Evolutionary conservation across 805 yeast genomes (phyloP), one percentile per base, ranked within the genome.

Genomic region (Lachancea kluyveri): DNA sequence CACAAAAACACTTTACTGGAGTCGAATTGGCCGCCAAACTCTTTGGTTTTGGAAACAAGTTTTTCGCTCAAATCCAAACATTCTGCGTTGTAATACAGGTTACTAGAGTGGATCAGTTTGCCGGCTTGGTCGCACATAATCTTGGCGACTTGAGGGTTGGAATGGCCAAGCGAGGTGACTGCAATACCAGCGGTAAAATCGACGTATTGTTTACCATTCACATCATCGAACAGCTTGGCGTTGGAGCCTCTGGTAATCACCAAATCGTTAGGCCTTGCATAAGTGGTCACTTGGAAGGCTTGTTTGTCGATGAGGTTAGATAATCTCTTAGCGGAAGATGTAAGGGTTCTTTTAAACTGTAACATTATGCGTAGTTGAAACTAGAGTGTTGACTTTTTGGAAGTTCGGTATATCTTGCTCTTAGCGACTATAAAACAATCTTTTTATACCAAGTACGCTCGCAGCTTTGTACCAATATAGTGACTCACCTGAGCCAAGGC

Each of bases 161-260:
- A 66, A 53, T 92, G 97, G 3, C 98, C 98, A 41, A 92, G 65
- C 1, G 84, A 79, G n/a, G 95, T 90, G 10, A 92, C 98, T 1
- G 98, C 97, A 45, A 92, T 90, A 32, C 98, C 98, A 2, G 96
- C 87, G 1, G 90, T 79, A 60, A 92, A 90, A 54, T 92, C 98
- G 30, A 92, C 68, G 51, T 79, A 92, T 53, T 79, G 70, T 23
- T 74, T 68, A 39, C 81, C 80, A 46, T 84, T 86, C 29, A 80
- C 59, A 28, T 54, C 59, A 57, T 92, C 98, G 67, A 78, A 87
- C 33, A 92, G 55, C 33, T 67, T 66, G n/a, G 87, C 74, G 12
- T 95, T 95, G 45, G 75, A 60, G 21, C 96, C 98, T 39, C 78
- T 79, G 29, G 80, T 76, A 35, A 90, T 67, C 11, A 86, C 82